phyloP scores from a whole-genome alignment of 768 basidiomycete species.

The Asterophora lycoperdoides region DNA sequence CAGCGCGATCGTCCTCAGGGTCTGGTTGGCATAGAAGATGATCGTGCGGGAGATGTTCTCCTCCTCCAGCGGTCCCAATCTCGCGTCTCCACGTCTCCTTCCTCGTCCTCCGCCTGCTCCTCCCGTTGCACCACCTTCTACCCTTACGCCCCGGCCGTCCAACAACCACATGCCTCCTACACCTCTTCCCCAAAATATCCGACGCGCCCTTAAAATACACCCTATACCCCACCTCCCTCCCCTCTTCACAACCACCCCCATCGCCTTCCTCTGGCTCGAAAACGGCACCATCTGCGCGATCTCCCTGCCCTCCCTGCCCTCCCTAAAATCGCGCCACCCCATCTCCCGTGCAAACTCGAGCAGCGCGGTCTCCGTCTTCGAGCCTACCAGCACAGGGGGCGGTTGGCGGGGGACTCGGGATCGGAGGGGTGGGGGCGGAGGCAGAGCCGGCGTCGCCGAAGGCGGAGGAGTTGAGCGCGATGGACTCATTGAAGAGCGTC shows the following conservation, averaged over 20 bases:
- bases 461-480: constrained; percentile 91
- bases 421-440: too few relatives aligned
- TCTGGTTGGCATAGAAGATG: constrained; percentile 97
- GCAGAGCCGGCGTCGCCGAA: too few relatives aligned
- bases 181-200: constrained; percentile 84
- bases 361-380: constrained; percentile 94
- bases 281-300: constrained; percentile 91
- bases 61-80: constrained; percentile 62
- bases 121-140: constrained; percentile 12
- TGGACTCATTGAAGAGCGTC: constrained; percentile 75
- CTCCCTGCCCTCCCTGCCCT: constrained; percentile 54
- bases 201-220: constrained; percentile 90
- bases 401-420: too few relatives aligned
- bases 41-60: constrained; percentile 91
- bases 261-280: constrained; percentile 88
- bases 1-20: constrained; percentile 87
- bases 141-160: constrained; percentile 30
- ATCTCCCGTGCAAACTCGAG: constrained; percentile 80
- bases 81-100: constrained; percentile 43
- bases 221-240: constrained; percentile 47
- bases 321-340: constrained; percentile 68
- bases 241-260: constrained; percentile 82
- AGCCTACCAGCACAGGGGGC: constrained; percentile 76
- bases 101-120: constrained; percentile 19
- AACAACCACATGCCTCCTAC: constrained; percentile 71